Evolutionary conservation across 1,139 yeast species (phyloP).

Genomic region (Yamadazyma sp.): DNA sequence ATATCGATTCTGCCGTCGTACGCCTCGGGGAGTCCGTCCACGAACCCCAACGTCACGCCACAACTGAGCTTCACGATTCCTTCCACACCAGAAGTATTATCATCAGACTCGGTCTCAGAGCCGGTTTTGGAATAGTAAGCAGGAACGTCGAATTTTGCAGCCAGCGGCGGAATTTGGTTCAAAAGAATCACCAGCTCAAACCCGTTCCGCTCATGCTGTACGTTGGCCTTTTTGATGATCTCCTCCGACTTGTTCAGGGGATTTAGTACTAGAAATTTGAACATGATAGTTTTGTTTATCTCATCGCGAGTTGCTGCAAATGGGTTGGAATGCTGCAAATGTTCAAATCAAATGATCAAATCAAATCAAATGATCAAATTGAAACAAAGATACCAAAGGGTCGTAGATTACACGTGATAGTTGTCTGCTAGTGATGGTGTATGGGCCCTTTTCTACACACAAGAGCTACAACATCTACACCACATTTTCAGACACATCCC

Average conservation of each 20-base stretch:
- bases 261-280: constrained; percentile 49
- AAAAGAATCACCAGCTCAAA: constrained; percentile 56
- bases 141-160: constrained; percentile 4
- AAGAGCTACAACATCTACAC: too few relatives aligned
- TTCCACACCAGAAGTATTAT: constrained; percentile 5
- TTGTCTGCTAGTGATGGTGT: too few relatives aligned
- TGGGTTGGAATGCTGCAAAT: background rate
- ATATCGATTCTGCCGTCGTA: constrained; percentile 45
- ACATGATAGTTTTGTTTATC: constrained; percentile 9
- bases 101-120: background rate
- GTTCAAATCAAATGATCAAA: too few relatives aligned
- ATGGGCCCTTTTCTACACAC: too few relatives aligned
- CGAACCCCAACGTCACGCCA: constrained; percentile 50
- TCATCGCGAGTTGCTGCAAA: constrained; percentile 4
- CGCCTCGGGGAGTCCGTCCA: constrained; percentile 27
- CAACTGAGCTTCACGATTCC: constrained; percentile 35
- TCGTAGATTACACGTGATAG: too few relatives aligned
- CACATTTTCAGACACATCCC: too few relatives aligned
- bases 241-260: constrained; percentile 41
- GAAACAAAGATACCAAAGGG: too few relatives aligned
- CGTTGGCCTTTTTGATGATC: constrained; percentile 48
- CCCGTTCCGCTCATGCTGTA: constrained; percentile 56
- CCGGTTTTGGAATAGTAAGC: constrained; percentile 18
- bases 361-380: too few relatives aligned
- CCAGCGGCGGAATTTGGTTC: constrained; percentile 27